Conservation (phyloP, 2,329 filamentous ascomycete genomes). For the Trichocomaceae sp. region DNA sequence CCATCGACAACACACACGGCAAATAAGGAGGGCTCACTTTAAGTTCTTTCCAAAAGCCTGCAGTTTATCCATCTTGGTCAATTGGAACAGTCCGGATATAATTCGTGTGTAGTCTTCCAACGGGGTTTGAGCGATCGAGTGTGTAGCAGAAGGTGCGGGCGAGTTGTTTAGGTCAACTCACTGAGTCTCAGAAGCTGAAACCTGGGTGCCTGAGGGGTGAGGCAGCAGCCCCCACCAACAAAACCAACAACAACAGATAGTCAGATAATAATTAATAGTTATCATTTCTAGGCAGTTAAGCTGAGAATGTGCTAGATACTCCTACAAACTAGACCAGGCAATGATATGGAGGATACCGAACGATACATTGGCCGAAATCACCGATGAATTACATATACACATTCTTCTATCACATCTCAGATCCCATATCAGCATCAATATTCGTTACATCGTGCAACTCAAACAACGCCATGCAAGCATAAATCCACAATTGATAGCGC, state of each 20-base stretch:
- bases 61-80: slow-evolving; percentile 57
- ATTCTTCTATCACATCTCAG: neutral
- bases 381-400: neutral
- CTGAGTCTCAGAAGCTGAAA: slow-evolving; percentile 7
- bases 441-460: slow-evolving; percentile 1
- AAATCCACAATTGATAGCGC: neutral
- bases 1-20: neutral
- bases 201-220: slow-evolving; percentile 13
- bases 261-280: too few species aligned
- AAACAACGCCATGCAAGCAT: slow-evolving; percentile 5
- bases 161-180: neutral
- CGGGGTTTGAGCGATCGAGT: neutral
- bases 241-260: too few species aligned
- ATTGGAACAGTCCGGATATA: neutral
- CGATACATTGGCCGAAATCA: neutral
- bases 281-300: too few species aligned
- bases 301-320: too few species aligned
- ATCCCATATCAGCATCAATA: neutral
- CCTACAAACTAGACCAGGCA: too few species aligned
- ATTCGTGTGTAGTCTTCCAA: too few species aligned
- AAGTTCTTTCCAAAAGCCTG: slow-evolving; percentile 65
- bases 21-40: slow-evolving; percentile 44
- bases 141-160: neutral
- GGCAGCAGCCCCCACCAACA: slow-evolving; percentile 7
- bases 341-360: neutral